Evolutionary conservation across 352 stramenopile genomes (phyloP), one percentile per base, ranked within the genome.

Genomic region (Aphanomyces cochlioides): DNA sequence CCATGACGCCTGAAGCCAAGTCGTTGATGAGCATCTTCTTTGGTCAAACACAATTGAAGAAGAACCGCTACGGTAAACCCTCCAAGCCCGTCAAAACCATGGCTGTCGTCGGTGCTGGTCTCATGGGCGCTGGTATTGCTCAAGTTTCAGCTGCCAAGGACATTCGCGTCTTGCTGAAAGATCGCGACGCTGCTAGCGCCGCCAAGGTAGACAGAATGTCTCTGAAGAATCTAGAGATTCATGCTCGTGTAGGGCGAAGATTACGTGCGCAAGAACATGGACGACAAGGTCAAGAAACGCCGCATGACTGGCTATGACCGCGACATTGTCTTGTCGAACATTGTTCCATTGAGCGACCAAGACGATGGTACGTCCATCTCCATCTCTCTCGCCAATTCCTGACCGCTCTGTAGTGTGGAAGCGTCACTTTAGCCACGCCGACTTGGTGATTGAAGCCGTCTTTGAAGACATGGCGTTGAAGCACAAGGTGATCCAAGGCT

Each of bases 51-150:
- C 82, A 90, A 53, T 87, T 99, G 57, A 99, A 99, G 84, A 99
- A 99, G 81, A 97, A 99, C 79, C 83, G 88, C 19, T 99, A 96
- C 74, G 90, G 89, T 66, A 93, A 93, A 56, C 92, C 95, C 0
- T 69, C 78, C 59, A 82, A 93, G 74, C 83, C 79, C 17, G 86
- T 97, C 36, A 86, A 98, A 71, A 98, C 87, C 36, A 95, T 99
- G 66, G 93, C 91, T 0, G 96, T 99, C 3, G 85, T 99, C 60
- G 97, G 97, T n/a, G 96, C 96, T 21, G 97, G 97, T 12, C 85
- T 99, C 37, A 99, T 99, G 97, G 97, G 97, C 58, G 95, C 95
- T 17, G 97, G 97, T 19, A 99, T 99, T 74, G 96, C 95, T 37
- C 95, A 99, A 77, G 91, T 98, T 15, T 93, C 91, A 28, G 96